phyloP scores from a whole-genome alignment of 1,284 basidiomycete species.

The Marasmius fiardii region DNA sequence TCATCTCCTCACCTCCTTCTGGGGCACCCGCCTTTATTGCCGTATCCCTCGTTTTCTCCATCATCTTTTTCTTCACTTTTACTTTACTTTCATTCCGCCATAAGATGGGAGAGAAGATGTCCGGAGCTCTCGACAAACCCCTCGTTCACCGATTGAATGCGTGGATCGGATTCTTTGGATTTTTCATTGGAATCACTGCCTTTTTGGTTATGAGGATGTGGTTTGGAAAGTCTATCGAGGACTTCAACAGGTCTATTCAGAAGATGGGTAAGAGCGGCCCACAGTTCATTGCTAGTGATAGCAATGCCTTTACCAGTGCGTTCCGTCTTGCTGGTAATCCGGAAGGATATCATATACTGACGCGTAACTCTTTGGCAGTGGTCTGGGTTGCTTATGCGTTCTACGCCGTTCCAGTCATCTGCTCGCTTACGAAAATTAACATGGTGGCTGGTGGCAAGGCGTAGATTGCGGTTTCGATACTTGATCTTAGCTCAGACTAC shows the following conservation, averaged over 20 bases:
- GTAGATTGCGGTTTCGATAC: conserved; percentile 11
- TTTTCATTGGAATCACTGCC: conserved; percentile 68
- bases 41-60: conserved; percentile 53
- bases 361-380: conserved; percentile 41
- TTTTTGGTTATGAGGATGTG: conserved; percentile 76
- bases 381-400: conserved; percentile 76
- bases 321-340: conserved; percentile 17
- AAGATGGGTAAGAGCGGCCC: conserved; percentile 50
- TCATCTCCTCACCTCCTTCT: conserved; percentile 59
- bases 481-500: not conserved
- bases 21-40: conserved; percentile 65
- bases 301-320: conserved; percentile 77
- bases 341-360: not conserved
- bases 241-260: conserved; percentile 66
- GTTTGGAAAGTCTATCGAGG: conserved; percentile 74
- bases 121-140: conserved; percentile 52
- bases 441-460: conserved; percentile 41
- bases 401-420: conserved; percentile 65
- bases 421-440: conserved; percentile 69
- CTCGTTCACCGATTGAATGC: conserved; percentile 56
- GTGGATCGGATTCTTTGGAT: conserved; percentile 73
- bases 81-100: conserved; percentile 65
- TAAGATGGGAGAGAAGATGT: conserved; percentile 53
- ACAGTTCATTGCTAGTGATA: conserved; percentile 55
- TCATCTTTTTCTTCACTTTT: conserved; percentile 68